Evolutionary conservation across 2,329 filamentous ascomycete genomes (phyloP).

Genomic region (Exophiala xenobiotica): DNA sequence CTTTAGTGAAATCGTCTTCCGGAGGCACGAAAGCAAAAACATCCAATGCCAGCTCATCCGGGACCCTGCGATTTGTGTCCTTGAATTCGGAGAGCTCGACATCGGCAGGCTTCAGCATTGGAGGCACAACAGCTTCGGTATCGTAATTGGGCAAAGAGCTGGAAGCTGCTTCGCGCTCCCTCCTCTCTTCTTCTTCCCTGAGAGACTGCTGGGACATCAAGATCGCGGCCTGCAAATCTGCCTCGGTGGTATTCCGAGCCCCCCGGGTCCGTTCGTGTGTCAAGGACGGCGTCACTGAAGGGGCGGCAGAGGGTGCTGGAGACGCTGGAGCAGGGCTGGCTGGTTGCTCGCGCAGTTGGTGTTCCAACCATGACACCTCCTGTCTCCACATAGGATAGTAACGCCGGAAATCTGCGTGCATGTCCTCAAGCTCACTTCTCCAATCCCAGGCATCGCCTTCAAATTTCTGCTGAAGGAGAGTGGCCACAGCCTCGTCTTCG

Average conservation of each 20-base stretch:
- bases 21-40: slow-evolving; percentile 48
- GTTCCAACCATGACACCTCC: slow-evolving; percentile 44
- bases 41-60: slow-evolving; percentile 40
- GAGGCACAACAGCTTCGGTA: slow-evolving; percentile 48
- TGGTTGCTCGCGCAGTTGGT: slow-evolving; percentile 38
- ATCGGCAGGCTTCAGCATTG: slow-evolving; percentile 47
- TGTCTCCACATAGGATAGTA: slow-evolving; percentile 48
- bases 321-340: slow-evolving; percentile 39
- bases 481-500: slow-evolving; percentile 41
- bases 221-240: slow-evolving; percentile 50
- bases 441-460: slow-evolving; percentile 40
- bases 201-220: slow-evolving; percentile 49
- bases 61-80: slow-evolving; percentile 47
- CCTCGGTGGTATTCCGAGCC: slow-evolving; percentile 50
- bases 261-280: slow-evolving; percentile 43
- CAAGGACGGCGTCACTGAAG: slow-evolving; percentile 34
- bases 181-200: slow-evolving; percentile 47
- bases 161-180: slow-evolving; percentile 42
- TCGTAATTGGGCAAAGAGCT: slow-evolving; percentile 46
- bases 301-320: slow-evolving; percentile 33
- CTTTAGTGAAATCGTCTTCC: slow-evolving; percentile 48
- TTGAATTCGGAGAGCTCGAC: slow-evolving; percentile 43
- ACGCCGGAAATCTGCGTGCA: slow-evolving; percentile 42
- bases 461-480: slow-evolving; percentile 40
- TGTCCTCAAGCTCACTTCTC: slow-evolving; percentile 40